Evolutionary conservation across 148 eudicot species (phyloP).

Genomic region (Rhododendron griersonianum): DNA sequence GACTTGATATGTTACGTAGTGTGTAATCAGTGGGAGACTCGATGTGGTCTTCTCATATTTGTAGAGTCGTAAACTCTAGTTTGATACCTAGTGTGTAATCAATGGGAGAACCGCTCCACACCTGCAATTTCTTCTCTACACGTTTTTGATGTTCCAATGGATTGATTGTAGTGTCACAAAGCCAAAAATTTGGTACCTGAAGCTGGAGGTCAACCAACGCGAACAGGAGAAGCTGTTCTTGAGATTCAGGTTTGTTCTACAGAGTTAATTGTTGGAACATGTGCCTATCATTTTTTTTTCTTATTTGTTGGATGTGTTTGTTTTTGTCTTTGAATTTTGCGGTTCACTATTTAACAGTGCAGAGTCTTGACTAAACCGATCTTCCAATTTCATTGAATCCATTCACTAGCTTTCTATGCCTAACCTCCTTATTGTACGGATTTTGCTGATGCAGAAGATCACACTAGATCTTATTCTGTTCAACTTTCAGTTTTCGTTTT

Average conservation of each 20-base stretch:
- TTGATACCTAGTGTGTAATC: constrained; percentile 13
- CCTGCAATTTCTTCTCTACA: constrained; percentile 5
- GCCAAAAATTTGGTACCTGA: constrained; percentile 99
- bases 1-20: neutral
- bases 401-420: neutral
- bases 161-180: constrained; percentile 77
- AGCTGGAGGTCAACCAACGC: constrained; percentile 95
- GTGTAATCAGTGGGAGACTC: constrained; percentile 3
- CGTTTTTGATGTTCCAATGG: constrained; percentile 8
- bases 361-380: neutral
- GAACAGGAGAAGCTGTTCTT: constrained; percentile 98
- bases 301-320: neutral
- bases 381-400: neutral
- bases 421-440: neutral
- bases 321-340: neutral
- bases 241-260: constrained; percentile 68
- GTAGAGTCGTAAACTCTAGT: neutral
- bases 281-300: neutral
- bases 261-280: constrained; percentile 10
- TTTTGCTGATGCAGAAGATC: neutral
- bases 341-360: neutral
- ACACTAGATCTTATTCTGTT: neutral
- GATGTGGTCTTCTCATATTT: neutral
- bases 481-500: neutral
- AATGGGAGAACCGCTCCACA: neutral